Conservation (phyloP, 2,329 filamentous ascomycete species). For the Hymenoscyphus scutula region DNA sequence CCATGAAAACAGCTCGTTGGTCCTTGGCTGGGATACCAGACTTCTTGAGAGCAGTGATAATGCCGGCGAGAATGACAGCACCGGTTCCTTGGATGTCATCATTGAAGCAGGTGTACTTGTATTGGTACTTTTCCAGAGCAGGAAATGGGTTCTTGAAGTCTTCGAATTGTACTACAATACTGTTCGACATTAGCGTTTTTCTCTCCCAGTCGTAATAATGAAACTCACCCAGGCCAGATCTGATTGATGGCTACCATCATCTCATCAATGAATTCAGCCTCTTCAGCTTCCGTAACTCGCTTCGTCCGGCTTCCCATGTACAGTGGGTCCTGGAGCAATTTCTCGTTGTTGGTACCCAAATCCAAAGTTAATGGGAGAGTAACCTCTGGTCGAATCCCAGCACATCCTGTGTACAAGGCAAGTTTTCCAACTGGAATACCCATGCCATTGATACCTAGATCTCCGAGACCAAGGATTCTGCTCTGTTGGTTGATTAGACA, state of each 20-base stretch:
- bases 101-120: slow-evolving; percentile 81
- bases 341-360: slow-evolving; percentile 78
- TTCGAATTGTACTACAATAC: slow-evolving; percentile 61
- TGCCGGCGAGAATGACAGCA: slow-evolving; percentile 78
- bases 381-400: slow-evolving; percentile 78
- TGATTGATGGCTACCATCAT: slow-evolving; percentile 68
- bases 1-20: slow-evolving; percentile 71
- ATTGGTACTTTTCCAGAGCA: slow-evolving; percentile 69
- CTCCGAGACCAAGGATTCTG: slow-evolving; percentile 73
- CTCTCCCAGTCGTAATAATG: slow-evolving; percentile 53
- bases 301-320: slow-evolving; percentile 72
- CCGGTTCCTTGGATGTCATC: slow-evolving; percentile 89
- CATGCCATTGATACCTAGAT: slow-evolving; percentile 81
- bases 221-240: slow-evolving; percentile 74
- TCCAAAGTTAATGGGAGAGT: slow-evolving; percentile 80
- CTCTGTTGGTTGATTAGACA: neutral
- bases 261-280: slow-evolving; percentile 71
- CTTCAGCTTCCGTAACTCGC: slow-evolving; percentile 66
- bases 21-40: slow-evolving; percentile 64
- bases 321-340: slow-evolving; percentile 69
- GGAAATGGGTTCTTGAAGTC: slow-evolving; percentile 62
- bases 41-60: slow-evolving; percentile 72
- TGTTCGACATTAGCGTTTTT: slow-evolving; percentile 43
- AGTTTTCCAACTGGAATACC: slow-evolving; percentile 83
- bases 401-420: slow-evolving; percentile 77